These are phyloP conservation scores for Casaregolazyma suthepensis DNA, from an alignment of 1,139 yeast species.

Conservation along the genomic window DNA sequence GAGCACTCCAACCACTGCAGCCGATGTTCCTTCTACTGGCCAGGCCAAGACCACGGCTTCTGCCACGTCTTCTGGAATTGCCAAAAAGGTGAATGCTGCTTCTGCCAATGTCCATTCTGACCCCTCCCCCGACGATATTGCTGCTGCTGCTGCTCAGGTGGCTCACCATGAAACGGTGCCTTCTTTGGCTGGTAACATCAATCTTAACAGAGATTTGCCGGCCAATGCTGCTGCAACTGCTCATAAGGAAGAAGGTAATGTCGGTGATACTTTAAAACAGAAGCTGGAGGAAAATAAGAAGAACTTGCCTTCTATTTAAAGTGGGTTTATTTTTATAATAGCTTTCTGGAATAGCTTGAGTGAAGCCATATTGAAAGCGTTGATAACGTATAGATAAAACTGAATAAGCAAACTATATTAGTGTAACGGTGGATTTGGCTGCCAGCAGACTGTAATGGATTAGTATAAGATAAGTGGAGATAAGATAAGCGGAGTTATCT, in stretches of 20 bases:
- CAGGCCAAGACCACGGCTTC: conserved; percentile 12
- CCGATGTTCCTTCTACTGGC: conserved; percentile 22
- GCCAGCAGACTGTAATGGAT: neutral
- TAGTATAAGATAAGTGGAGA: neutral
- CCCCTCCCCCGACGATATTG: conserved; percentile 10
- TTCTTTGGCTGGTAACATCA: conserved; percentile 28
- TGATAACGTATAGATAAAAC: conserved; percentile 1
- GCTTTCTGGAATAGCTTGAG: neutral
- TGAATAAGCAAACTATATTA: neutral
- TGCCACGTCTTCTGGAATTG: conserved; percentile 10
- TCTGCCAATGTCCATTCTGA: conserved; percentile 21
- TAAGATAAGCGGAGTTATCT: no score
- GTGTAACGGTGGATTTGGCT: neutral
- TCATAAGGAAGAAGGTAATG: neutral
- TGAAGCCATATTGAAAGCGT: neutral
- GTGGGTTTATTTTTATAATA: neutral
- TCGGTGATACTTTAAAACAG: neutral
- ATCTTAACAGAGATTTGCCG: conserved; percentile 22
- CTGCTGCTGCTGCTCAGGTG: conserved; percentile 14
- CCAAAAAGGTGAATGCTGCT: conserved; percentile 11
- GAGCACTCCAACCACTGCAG: conserved; percentile 7
- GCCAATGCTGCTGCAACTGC: conserved; percentile 13
- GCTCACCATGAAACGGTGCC: conserved; percentile 26
- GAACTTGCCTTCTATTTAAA: neutral
- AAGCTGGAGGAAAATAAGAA: conserved; percentile 1